These are phyloP conservation scores for Spergularia azorica DNA, from an alignment of 179 eudicot species.

Conservation along the genomic window DNA sequence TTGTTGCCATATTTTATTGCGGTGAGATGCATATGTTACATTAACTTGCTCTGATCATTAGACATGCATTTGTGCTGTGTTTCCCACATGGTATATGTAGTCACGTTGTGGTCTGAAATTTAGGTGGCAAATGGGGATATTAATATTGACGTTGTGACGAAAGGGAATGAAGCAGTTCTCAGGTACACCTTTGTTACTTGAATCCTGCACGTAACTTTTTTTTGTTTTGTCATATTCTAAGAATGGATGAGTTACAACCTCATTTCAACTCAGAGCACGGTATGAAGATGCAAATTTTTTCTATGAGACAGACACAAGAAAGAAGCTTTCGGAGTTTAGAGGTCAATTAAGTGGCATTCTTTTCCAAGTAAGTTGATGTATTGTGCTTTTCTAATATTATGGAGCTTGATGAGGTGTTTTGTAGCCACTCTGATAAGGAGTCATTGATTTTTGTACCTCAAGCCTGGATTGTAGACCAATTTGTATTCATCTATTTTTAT, in stretches of 20 bases:
- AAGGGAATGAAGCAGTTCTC: constrained; percentile 99
- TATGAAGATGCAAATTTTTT: constrained; percentile 99
- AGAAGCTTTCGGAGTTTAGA: constrained; percentile 81
- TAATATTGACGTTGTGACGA: constrained; percentile 63
- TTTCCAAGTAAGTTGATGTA: constrained; percentile 74
- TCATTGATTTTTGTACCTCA: no score
- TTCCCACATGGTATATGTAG: neutral
- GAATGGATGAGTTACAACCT: neutral
- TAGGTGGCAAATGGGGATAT: constrained; percentile 98
- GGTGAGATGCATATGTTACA: constrained; percentile 46
- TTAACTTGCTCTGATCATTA: constrained; percentile 8
- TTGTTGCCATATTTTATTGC: constrained; percentile 90
- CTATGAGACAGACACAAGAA: constrained; percentile 82
- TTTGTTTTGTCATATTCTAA: neutral
- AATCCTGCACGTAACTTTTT: neutral
- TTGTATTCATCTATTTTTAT: no score
- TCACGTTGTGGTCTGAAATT: constrained; percentile 12
- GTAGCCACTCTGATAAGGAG: no score
- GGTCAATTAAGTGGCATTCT: constrained; percentile 85
- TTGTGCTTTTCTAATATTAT: neutral
- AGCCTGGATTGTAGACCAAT: no score
- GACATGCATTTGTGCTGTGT: constrained; percentile 10
- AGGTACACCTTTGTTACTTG: constrained; percentile 42
- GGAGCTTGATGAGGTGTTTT: no score
- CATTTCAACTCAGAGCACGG: constrained; percentile 69